A percentile compares a stretch with the other conserved stretches of the same genome.
Conservation (phyloP, 2,329 filamentous ascomycete species). For the Zymoseptoria pseudotritici region DNA sequence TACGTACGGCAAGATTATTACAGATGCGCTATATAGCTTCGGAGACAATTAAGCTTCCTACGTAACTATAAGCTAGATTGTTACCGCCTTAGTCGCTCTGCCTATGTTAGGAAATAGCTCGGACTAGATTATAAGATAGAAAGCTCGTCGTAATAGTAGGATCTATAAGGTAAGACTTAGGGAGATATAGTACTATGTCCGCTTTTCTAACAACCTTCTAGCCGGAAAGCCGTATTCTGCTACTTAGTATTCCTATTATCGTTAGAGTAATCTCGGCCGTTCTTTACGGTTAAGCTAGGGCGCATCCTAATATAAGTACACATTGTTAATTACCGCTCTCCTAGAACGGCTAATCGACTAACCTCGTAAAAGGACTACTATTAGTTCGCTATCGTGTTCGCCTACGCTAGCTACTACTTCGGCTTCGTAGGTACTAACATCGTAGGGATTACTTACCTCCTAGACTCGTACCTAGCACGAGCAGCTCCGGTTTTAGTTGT, state of each 20-base stretch:
- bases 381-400: constrained; percentile 21
- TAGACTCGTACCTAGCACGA: constrained; percentile 39
- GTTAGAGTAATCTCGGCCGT: constrained; percentile 34
- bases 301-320: constrained; percentile 6
- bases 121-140: constrained; percentile 32
- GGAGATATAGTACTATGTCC: no score
- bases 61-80: constrained; percentile 36
- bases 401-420: constrained; percentile 25
- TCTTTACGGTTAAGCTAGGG: constrained; percentile 31
- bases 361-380: constrained; percentile 9
- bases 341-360: neutral
- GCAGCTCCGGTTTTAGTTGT: constrained; percentile 39
- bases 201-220: constrained; percentile 9
- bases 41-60: constrained; percentile 24
- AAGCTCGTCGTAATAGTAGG: constrained; percentile 32
- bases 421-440: constrained; percentile 39
- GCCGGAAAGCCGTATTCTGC: constrained; percentile 34
- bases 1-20: constrained; percentile 34
- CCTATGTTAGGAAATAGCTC: constrained; percentile 35
- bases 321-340: neutral
- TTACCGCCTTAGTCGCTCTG: constrained; percentile 33
- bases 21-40: constrained; percentile 34
- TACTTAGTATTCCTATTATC: constrained; percentile 32
- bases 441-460: constrained; percentile 38
- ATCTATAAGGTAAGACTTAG: constrained; percentile 25